Evolutionary conservation across 805 yeast genomes (phyloP), one percentile per base, ranked within the genome.

Genomic region (Starmerella kuoi): DNA sequence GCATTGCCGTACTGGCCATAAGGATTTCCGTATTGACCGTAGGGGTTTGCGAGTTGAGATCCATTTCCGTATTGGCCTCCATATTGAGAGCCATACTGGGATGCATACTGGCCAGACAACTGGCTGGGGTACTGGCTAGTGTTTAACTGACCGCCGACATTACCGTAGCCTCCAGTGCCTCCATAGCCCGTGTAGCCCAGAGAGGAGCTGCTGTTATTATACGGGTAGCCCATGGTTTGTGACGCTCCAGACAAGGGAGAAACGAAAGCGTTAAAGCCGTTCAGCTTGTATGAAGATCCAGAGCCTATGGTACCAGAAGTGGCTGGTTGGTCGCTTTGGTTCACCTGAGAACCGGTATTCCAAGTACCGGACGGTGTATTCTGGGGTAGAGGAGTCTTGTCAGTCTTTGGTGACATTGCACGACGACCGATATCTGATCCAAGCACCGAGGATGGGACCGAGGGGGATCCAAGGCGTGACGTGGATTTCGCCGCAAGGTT

Each of bases 381-480:
- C 28, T 25, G 28, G 28, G 12, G 28, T 11, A 25, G 28, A 11
- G 28, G 28, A 9, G 28, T 25, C 28, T 25, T 9, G 28, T 25
- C 28, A 25, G 31, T 6, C 31, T 15, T 25, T 35, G 28, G 21
- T 11, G 28, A 9, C 14, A 25, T 11, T 25, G 12, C 14, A n/a
- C n/a, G n/a, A n/a, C n/a, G n/a, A n/a, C n/a, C n/a, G 14, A 7
- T n/a, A 14, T 27, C 34, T 6, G 8, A 14, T 9, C 20, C 32
- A 25, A 32, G 25, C 20, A 11, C 25, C n/a, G 37, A 31, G 18
- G 38, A 17, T 20, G 38, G 3, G 14, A 27, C 30, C n/a, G 39
- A 22, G 17, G 43, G 43, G 14, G 43, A 40, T 8, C 28, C 39
- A 2, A 40, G 9, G n/a, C 43, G 34, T 12, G 35, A 26, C 18